Evolutionary conservation across 345 rosid species (phyloP).

Genomic region (Salix brachista): DNA sequence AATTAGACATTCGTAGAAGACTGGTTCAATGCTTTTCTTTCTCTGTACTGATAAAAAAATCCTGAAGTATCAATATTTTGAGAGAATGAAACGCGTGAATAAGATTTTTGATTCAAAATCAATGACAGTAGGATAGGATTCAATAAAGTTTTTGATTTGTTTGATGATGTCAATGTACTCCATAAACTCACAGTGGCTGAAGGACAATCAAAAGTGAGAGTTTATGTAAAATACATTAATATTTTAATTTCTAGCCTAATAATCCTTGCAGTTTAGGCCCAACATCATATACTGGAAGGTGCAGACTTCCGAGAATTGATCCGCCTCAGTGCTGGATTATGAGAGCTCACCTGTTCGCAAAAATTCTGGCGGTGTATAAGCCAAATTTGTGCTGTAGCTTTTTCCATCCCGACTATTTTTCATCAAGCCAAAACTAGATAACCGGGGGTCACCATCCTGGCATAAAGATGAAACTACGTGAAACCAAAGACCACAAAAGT

Average conservation of each 20-base stretch:
- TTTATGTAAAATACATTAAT: background rate
- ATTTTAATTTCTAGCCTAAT: background rate
- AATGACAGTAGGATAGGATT: background rate
- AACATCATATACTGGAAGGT: no score
- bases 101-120: background rate
- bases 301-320: no score
- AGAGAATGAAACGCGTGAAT: no score
- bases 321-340: no score
- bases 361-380: constrained; percentile 91
- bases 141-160: background rate
- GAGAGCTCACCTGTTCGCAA: constrained; percentile 60
- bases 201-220: background rate
- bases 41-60: background rate
- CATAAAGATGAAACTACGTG: constrained; percentile 9
- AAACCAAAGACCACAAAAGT: background rate
- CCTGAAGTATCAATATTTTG: background rate
- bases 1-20: background rate
- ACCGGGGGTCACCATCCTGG: constrained; percentile 81
- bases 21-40: background rate
- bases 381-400: constrained; percentile 91
- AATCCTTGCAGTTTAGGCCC: no score
- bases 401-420: constrained; percentile 88
- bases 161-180: background rate
- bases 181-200: background rate
- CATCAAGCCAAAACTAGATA: constrained; percentile 88